Base-by-base conservation (phyloP, 352 stramenopile species). In the Globisporangium abappressorium region DNA sequence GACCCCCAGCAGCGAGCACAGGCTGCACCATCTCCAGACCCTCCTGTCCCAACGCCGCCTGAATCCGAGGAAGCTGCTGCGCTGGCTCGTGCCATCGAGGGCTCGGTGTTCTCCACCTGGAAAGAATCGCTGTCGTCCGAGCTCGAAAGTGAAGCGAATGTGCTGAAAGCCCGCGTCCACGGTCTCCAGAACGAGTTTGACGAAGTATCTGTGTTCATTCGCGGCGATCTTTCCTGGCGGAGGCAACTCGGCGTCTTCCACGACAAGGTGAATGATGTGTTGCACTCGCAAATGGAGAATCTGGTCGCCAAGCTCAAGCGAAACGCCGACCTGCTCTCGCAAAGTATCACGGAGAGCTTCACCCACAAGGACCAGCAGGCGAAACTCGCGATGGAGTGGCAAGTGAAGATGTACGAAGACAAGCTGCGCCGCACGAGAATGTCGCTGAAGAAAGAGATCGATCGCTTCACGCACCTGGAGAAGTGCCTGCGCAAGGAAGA, bases 401-500 rank as follows among this genome's bases (percentile, higher is more conserved):
- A 89, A 65, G 68, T 68, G 14, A 54, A 74, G 24, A 83, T 82
- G 64, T 85, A 84, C 33, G 81, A 86, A 54, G 68, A 81, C 58
- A 84, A 87, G 33, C 62, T 90, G 46, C 73, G 80, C 49, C 82
- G 81, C 47, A 81, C 79, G 18, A 71, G 84, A 2, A 68, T 66
- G 24, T 77, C 81, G 41, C 69, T 85, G 20, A 76, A 81, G 64
- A 92, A 90, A 67, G 84, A 92, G 60, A 80, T 90, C 53, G 79
- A 90, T 8, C 72, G 82, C 15, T 82, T 90, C 66, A 68, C 81
- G 28, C 71, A 68, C 5, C 71, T 92, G 14, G 84, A 92, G 63
- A 82, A 81, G 57, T 92, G 84, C 73, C 70, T 92, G 5, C 79
- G 84, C 33, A 70, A 76, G 6, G 84, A 92, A 65, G 80, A 92